Percentiles rank a stretch among this genome's conserved stretches.
phyloP scores from a whole-genome alignment of 2,329 filamentous ascomycete species.

The Venturiaceae sp. region DNA sequence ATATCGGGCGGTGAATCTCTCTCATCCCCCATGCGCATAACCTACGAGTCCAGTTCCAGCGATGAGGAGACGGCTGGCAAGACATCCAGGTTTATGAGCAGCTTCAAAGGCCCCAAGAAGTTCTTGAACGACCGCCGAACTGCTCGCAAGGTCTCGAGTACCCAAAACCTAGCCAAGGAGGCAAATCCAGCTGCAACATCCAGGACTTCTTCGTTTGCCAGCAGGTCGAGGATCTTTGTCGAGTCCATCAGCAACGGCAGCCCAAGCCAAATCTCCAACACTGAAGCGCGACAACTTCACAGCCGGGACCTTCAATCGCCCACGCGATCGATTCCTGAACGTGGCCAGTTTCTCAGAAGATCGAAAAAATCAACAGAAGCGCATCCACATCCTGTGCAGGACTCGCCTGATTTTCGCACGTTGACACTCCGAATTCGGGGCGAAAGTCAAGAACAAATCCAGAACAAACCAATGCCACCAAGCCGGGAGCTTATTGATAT shows the following conservation, averaged over 20 bases:
- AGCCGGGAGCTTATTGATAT: background rate
- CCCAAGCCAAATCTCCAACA: background rate
- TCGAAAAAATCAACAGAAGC: background rate
- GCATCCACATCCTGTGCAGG: background rate
- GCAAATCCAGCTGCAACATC: background rate
- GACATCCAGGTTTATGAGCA: slow-evolving; percentile 1
- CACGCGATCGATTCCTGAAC: background rate
- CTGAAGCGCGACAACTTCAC: background rate
- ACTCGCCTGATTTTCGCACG: background rate
- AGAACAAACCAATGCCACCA: background rate
- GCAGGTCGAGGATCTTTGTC: background rate
- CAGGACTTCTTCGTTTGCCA: background rate
- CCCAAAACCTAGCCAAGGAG: background rate
- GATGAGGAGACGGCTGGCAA: slow-evolving; percentile 4
- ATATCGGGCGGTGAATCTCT: slow-evolving; percentile 5
- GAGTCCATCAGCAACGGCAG: background rate
- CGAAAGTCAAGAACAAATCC: background rate
- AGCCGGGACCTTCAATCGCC: background rate
- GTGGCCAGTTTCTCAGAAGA: background rate
- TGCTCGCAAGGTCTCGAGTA: background rate
- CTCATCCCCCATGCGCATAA: slow-evolving; percentile 5
- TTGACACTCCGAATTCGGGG: background rate
- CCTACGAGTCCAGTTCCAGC: slow-evolving; percentile 1
- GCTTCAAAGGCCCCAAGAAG: background rate
- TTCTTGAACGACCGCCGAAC: background rate